A percentile compares a stretch with the other conserved stretches of the same genome.
These are phyloP conservation scores for Picochlorum costavermella DNA, from an alignment of 139 green algal species.

Conservation along the genomic window DNA sequence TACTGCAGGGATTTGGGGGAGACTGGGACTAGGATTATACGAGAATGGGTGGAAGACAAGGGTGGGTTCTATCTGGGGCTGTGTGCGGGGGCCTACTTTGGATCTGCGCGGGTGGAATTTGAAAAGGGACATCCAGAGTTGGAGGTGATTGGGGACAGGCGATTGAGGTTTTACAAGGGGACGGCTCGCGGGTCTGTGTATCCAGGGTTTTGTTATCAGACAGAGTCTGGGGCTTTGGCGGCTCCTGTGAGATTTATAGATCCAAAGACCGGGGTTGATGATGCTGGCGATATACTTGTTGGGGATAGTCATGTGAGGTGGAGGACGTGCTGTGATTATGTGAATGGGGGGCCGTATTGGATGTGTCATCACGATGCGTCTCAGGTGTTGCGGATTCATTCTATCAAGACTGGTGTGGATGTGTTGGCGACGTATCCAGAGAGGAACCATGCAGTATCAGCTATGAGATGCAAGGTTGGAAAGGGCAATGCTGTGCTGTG, in stretches of 20 bases:
- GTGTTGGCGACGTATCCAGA: constrained; percentile 9
- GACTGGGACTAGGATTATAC: constrained; percentile 48
- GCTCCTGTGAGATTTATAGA: constrained; percentile 24
- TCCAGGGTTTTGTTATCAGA: constrained; percentile 49
- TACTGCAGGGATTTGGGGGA: constrained; percentile 66
- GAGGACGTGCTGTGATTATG: constrained; percentile 43
- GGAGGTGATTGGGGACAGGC: constrained; percentile 45
- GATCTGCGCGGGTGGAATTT: constrained; percentile 42
- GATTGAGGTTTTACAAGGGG: constrained; percentile 61
- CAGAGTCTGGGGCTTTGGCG: constrained; percentile 38
- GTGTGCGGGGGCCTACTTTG: constrained; percentile 71
- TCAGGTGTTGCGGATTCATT: too few relatives aligned
- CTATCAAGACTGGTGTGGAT: constrained; percentile 1
- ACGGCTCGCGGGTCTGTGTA: constrained; percentile 27
- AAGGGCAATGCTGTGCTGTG: constrained; percentile 29
- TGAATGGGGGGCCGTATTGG: constrained; percentile 60
- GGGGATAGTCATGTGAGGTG: constrained; percentile 8
- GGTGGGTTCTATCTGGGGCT: constrained; percentile 55
- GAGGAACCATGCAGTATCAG: constrained; percentile 10
- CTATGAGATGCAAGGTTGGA: constrained; percentile 18
- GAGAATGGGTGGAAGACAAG: constrained; percentile 40
- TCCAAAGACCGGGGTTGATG: background rate
- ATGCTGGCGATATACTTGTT: background rate
- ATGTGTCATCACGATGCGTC: too few relatives aligned
- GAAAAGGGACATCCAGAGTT: constrained; percentile 41